These are phyloP conservation scores for Jaltomata sinuosa DNA, from an alignment of 257 asterid genomes.

Conservation along the genomic window DNA sequence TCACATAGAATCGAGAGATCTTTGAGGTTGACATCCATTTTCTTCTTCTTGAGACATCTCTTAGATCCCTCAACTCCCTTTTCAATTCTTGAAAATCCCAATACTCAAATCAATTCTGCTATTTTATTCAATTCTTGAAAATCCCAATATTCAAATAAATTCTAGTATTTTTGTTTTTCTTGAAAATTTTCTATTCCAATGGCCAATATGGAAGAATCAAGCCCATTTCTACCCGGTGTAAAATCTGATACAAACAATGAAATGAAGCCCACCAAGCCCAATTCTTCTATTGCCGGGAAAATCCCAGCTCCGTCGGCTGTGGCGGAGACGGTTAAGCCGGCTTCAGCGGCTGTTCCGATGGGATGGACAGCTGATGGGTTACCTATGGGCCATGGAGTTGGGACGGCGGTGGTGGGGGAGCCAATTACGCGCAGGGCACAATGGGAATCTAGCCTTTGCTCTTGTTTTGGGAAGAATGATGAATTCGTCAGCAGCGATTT, in stretches of 20 bases:
- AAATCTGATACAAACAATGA: conserved; percentile 17
- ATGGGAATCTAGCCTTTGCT: conserved; percentile 46
- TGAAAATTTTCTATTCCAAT: conserved; percentile 1
- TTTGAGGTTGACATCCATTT: not conserved
- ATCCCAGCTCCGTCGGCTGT: conserved; percentile 16
- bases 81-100: not conserved
- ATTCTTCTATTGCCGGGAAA: not conserved
- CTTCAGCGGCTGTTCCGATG: conserved; percentile 15
- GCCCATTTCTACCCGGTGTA: conserved; percentile 22
- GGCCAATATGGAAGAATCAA: conserved; percentile 28
- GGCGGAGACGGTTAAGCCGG: not conserved
- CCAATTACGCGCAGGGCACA: conserved; percentile 22
- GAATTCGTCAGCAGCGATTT: conserved; percentile 57
- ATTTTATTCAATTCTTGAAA: too few species aligned
- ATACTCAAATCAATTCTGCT: not conserved
- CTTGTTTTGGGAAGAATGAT: conserved; percentile 48
- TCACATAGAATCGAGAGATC: not conserved
- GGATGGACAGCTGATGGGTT: conserved; percentile 45
- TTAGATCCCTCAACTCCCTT: not conserved
- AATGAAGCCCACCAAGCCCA: conserved; percentile 6
- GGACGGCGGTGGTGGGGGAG: conserved; percentile 10
- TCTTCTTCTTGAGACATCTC: not conserved
- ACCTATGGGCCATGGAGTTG: conserved; percentile 8
- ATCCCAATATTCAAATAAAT: too few species aligned
- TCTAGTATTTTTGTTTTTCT: not conserved